Percentiles rank a stretch among this genome's conserved stretches.
Conservation (phyloP, 768 basidiomycete species). For the Pleurotus giganteus region DNA sequence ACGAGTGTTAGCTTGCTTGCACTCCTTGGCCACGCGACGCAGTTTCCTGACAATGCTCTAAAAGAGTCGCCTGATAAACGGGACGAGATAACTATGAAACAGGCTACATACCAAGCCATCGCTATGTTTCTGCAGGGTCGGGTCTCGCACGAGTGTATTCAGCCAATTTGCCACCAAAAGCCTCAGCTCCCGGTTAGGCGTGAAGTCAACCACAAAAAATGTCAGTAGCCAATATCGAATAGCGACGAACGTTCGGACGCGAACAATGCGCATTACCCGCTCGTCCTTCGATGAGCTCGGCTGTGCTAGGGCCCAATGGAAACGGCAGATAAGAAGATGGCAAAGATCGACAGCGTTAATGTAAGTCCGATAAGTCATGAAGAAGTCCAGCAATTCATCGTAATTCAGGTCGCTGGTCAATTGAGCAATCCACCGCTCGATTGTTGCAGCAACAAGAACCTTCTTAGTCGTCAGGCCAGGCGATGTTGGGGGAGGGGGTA, state of each 20-base stretch:
- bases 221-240: conserved; percentile 89
- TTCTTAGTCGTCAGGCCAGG: conserved; percentile 32
- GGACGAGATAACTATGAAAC: background rate
- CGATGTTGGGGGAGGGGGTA: conserved; percentile 21
- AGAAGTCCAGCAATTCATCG: conserved; percentile 85
- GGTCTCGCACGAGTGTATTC: conserved; percentile 72
- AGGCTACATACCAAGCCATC: conserved; percentile 66
- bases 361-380: conserved; percentile 90
- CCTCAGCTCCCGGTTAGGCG: conserved; percentile 77
- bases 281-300: conserved; percentile 57
- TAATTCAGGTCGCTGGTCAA: conserved; percentile 84
- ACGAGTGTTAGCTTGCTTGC: conserved; percentile 60
- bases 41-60: conserved; percentile 81
- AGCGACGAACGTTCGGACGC: conserved; percentile 87
- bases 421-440: conserved; percentile 92
- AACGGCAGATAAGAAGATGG: conserved; percentile 79
- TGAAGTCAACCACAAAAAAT: conserved; percentile 87
- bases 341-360: conserved; percentile 77
- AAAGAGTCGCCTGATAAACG: background rate
- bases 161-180: conserved; percentile 74
- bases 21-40: conserved; percentile 80
- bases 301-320: conserved; percentile 80
- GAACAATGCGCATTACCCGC: conserved; percentile 69
- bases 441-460: conserved; percentile 83
- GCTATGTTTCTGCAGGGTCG: conserved; percentile 58